A percentile compares a stretch with the other conserved stretches of the same genome.
Evolutionary conservation across 331 rosid genomes (phyloP).

Genomic region (Arachis monticola): DNA sequence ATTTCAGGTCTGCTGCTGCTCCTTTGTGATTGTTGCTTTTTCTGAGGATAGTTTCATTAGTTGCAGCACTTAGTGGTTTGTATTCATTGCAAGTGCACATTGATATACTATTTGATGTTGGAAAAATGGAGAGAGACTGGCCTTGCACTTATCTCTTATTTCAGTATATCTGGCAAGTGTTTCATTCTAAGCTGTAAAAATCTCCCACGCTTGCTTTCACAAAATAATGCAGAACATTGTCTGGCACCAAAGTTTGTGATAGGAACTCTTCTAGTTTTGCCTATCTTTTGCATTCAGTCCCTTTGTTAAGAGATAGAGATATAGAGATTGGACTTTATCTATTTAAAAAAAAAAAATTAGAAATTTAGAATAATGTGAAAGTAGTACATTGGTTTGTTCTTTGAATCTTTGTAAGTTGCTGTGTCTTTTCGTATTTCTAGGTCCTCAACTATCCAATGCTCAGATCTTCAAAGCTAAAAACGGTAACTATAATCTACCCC

Average conservation of each 20-base stretch:
- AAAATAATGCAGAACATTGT: conserved; percentile 48
- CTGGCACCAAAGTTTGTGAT: conserved; percentile 29
- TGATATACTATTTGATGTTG: conserved; percentile 38
- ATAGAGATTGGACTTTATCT: conserved; percentile 37
- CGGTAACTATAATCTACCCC: too few relatives aligned
- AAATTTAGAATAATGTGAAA: conserved; percentile 40
- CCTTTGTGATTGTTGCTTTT: conserved; percentile 37
- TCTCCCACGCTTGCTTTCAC: conserved; percentile 35
- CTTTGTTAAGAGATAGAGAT: conserved; percentile 26
- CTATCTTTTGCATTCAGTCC: conserved; percentile 18
- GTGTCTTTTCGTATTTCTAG: conserved; percentile 24
- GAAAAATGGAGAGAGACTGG: conserved; percentile 37
- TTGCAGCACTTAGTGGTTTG: conserved; percentile 39
- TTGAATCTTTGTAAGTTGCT: conserved; percentile 22
- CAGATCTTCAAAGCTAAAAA: conserved; percentile 30
- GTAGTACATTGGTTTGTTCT: conserved; percentile 34
- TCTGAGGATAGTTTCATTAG: conserved; percentile 22
- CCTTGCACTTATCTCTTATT: conserved; percentile 36
- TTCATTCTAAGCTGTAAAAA: conserved; percentile 43
- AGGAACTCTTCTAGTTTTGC: conserved; percentile 42
- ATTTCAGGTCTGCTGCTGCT: conserved; percentile 46
- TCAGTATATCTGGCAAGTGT: conserved; percentile 40
- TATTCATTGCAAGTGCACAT: conserved; percentile 37
- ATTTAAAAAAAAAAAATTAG: background rate
- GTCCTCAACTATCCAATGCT: conserved; percentile 3